Evolutionary conservation across 2,329 filamentous ascomycete genomes (phyloP).

Genomic region (Fusarium torreyae): DNA sequence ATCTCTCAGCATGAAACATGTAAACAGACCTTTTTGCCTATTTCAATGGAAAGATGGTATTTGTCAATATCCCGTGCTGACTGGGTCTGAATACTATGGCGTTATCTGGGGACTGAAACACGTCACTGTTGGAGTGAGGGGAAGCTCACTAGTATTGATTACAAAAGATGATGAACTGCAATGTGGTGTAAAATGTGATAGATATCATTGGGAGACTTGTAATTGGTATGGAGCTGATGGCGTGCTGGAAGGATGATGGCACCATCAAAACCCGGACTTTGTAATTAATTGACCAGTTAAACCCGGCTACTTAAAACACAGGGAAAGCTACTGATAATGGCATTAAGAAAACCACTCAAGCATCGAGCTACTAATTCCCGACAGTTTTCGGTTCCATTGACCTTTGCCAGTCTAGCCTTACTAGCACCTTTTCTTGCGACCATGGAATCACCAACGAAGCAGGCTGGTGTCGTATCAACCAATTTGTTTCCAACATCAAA

Average conservation of each 20-base stretch:
- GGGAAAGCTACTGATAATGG: too few relatives aligned
- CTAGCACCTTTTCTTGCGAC: neutral
- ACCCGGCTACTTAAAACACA: neutral
- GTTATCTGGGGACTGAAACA: neutral
- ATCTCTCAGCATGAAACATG: too few relatives aligned
- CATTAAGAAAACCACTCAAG: too few relatives aligned
- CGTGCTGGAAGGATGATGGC: neutral
- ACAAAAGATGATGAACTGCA: neutral
- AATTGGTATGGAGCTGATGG: neutral
- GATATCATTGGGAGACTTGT: neutral
- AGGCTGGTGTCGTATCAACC: neutral
- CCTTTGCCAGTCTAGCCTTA: neutral
- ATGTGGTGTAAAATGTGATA: neutral
- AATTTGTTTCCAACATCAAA: neutral
- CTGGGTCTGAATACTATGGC: neutral
- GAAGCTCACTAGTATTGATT: neutral
- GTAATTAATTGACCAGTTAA: neutral
- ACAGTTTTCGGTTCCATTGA: neutral
- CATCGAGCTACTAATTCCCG: too few relatives aligned
- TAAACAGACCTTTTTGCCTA: too few relatives aligned
- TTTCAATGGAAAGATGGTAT: too few relatives aligned
- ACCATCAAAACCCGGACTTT: neutral
- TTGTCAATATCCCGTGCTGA: neutral
- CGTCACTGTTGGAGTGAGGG: neutral
- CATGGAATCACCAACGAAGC: neutral